phyloP scores from a whole-genome alignment of 164 flowering plant species.

The Nelumbo lutea region DNA sequence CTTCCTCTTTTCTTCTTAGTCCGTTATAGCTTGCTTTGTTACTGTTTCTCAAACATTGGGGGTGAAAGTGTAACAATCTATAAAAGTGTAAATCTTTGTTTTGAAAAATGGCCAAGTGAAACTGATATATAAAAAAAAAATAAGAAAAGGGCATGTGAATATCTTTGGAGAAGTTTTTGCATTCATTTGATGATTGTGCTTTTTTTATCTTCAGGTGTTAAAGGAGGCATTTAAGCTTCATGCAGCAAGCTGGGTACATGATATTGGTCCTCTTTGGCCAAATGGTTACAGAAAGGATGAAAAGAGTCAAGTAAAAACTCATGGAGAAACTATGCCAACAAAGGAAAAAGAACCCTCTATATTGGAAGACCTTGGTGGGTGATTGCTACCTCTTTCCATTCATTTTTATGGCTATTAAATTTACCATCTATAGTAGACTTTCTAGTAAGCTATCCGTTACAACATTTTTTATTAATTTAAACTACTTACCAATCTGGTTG shows the following conservation, averaged over 20 bases:
- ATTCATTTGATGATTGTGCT: not conserved
- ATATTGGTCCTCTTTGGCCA: slow-evolving; percentile 85
- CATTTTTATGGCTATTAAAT: too few species aligned
- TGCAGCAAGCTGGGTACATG: slow-evolving; percentile 92
- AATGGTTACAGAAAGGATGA: slow-evolving; percentile 50
- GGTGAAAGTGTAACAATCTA: not conserved
- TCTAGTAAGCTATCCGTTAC: too few species aligned
- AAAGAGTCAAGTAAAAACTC: slow-evolving; percentile 21
- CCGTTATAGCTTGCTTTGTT: not conserved
- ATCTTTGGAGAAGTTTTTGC: not conserved
- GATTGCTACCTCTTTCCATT: not conserved
- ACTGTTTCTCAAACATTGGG: not conserved
- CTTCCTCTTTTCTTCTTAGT: not conserved
- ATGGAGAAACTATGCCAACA: slow-evolving; percentile 14
- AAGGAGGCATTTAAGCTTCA: slow-evolving; percentile 76
- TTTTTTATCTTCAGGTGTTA: slow-evolving; percentile 40
- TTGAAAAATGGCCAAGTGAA: too few species aligned
- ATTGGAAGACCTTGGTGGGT: slow-evolving; percentile 80
- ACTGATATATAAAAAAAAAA: too few species aligned
- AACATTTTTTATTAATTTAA: too few species aligned
- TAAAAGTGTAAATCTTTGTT: too few species aligned
- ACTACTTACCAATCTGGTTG: too few species aligned
- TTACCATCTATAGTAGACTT: too few species aligned
- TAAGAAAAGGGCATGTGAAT: too few species aligned
- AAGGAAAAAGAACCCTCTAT: slow-evolving; percentile 63